Evolutionary conservation across 106 monocot genomes (phyloP), one percentile per base, ranked within the genome.

Genomic region (Allium cepa): DNA sequence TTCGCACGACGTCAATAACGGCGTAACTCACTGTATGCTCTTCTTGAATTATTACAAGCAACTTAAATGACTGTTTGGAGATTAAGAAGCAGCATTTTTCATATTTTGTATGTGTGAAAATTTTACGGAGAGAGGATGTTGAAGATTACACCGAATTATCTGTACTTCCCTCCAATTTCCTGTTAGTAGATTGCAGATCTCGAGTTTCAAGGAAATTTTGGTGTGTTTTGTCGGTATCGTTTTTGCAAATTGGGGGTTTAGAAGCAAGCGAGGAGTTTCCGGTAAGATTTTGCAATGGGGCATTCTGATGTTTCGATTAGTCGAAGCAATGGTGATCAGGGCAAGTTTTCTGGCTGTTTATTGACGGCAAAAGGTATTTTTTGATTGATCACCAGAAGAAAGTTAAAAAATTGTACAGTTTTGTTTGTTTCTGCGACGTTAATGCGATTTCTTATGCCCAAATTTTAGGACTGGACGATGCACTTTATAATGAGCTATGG

Each of bases 401-500:
- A 15, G 53, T 55, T 55, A 3, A 6, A 55, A 55, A 12, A 12
- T 55, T 55, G 53, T 55, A 11, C 53, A 8, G 53, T 55, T 15
- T 8, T 55, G 13, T 12, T 11, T 15, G 11, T 12, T 55, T 55
- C 53, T 12, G 53, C 53, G 2, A 55, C 11, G 11, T 55, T 55
- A 12, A 55, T 55, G 53, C 5, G 53, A 55, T 55, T 55, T 55
- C 15, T 15, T 36, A 36, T 36, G 53, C 15, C 53, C 13, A 55
- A 12, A 11, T 16, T 48, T 59, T 45, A 87, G 87, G 74, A 56
- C 64, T 57, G 73, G 87, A 78, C 63, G 85, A 86, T 26, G 79
- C 73, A 49, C 57, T 95, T 57, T 95, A 95, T 53, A 72, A 68
- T 14, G 95, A 91, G 81, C 83, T 95, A 27, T 95, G 95, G 95